Base-by-base conservation (phyloP, 768 basidiomycete genomes). In the Auricularia sp. region DNA sequence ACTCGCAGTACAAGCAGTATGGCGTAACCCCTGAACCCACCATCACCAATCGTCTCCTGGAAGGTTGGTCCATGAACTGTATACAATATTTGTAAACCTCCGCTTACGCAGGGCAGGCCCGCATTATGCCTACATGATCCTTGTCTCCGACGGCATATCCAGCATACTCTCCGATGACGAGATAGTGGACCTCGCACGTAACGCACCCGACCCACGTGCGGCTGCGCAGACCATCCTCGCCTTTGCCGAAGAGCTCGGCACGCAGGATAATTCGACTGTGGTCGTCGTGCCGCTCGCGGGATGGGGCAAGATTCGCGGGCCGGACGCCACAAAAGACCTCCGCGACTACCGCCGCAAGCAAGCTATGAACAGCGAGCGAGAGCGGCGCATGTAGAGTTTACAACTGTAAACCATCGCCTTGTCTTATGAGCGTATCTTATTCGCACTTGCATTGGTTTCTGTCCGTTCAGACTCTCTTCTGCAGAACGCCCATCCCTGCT, bases 21-120 rank as follows among this genome's bases (percentile, higher is more conserved):
- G 94, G 94, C 1, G 90, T 98, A 24, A 97, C 94, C 0, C 89
- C 94, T 34, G 94, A 97, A 73, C 94, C 94, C 2, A 92, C 97
- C 73, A 86, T 96, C 21, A 81, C 85, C 54, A 83, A 86, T 33
- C 87, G 85, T 67, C 76, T 94, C 10, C 75, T 95, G 14, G 78
- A 90, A 72, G 39, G 39, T 42, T 14, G 39, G 39, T 42, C 13
- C 13, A 42, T 42, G 39, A 42, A 42, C 39, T 42, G 39, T 8
- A 42, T 14, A 14, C 39, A 42, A 29, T 29, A 29, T 29, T 29
- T 29, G 29, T 29, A 29, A 29, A 29, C 29, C 29, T 29, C 29
- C 29, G 29, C 29, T 29, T 29, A 29, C 29, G 29, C 29, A 29
- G 29, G 29, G 29, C 39, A 42, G 92, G 92, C 62, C 74, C 79